Conservation (phyloP, 75 land plant genomes). For the Isoetes taiwanensis region DNA sequence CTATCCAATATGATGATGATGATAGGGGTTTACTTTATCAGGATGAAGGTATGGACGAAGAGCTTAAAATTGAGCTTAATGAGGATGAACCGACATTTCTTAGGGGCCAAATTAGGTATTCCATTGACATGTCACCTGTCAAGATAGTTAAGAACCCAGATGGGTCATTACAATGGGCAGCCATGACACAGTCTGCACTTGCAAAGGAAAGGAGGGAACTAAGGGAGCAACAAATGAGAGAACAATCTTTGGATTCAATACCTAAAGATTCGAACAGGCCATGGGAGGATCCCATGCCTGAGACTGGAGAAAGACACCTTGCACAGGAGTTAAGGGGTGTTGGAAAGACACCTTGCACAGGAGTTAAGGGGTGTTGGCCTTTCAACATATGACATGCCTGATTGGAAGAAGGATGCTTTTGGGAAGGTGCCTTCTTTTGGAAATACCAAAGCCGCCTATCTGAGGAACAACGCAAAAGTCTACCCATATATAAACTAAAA, state of each 20-base stretch:
- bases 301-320: slow-evolving; percentile 73
- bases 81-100: slow-evolving; percentile 80
- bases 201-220: too few species aligned
- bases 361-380: too few species aligned
- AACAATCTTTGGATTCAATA: slow-evolving; percentile 78
- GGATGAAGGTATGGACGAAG: slow-evolving; percentile 75
- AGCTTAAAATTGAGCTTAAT: slow-evolving; percentile 78
- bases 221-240: too few species aligned
- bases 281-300: slow-evolving; percentile 95
- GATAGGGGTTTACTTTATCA: slow-evolving; percentile 63
- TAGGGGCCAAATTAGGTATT: slow-evolving; percentile 58
- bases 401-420: slow-evolving; percentile 89
- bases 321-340: too few species aligned
- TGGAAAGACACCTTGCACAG: too few species aligned
- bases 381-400: slow-evolving; percentile 73
- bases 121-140: slow-evolving; percentile 71
- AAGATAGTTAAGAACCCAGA: slow-evolving; percentile 86
- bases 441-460: slow-evolving; percentile 67
- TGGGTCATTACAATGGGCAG: slow-evolving; percentile 74
- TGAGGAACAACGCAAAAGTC: slow-evolving; percentile 80
- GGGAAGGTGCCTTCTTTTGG: slow-evolving; percentile 78
- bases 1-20: slow-evolving; percentile 69
- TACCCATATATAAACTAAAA: slow-evolving; percentile 75
- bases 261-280: slow-evolving; percentile 87
- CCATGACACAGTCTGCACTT: slow-evolving; percentile 60